A percentile compares a stretch with the other conserved stretches of the same genome.
Conservation (phyloP, 2,329 filamentous ascomycete genomes). For the Xylariaceae sp. region DNA sequence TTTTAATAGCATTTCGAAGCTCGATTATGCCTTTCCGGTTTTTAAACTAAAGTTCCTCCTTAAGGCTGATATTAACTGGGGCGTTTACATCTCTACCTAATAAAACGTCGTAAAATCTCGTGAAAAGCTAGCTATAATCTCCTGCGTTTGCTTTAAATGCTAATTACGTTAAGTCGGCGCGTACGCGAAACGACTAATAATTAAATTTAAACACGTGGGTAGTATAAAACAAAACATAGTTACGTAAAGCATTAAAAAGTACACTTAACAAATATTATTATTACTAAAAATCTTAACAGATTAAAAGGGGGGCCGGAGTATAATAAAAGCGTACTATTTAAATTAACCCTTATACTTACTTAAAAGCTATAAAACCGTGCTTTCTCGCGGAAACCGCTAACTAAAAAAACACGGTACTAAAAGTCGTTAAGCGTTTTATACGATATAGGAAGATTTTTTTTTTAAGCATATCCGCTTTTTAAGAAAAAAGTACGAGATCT, state of each 20-base stretch:
- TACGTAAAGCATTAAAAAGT: constrained; percentile 8
- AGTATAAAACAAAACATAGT: constrained; percentile 9
- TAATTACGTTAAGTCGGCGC: constrained; percentile 9
- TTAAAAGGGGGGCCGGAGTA: too few species aligned
- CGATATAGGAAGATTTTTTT: too few species aligned
- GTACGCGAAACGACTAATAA: constrained; percentile 11
- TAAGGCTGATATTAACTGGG: constrained; percentile 6
- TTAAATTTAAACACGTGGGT: constrained; percentile 7
- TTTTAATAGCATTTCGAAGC: constrained; percentile 15
- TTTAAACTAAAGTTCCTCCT: constrained; percentile 7
- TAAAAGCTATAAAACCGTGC: too few species aligned
- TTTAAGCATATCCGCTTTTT: too few species aligned
- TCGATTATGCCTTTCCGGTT: background rate
- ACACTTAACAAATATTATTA: too few species aligned
- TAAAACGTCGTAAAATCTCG: constrained; percentile 7
- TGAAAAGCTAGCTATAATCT: constrained; percentile 13
- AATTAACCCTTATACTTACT: too few species aligned
- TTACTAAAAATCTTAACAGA: too few species aligned
- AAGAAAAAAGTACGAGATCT: too few species aligned
- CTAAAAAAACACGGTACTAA: too few species aligned
- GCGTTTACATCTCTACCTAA: constrained; percentile 6
- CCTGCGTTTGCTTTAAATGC: constrained; percentile 10
- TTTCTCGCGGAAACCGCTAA: too few species aligned
- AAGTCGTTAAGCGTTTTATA: too few species aligned
- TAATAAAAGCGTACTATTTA: too few species aligned